Percentiles rank a stretch among this genome's conserved stretches.
These are phyloP conservation scores for Mollisiaceae sp. DNA, from an alignment of 2,329 filamentous ascomycete species.

Conservation along the genomic window DNA sequence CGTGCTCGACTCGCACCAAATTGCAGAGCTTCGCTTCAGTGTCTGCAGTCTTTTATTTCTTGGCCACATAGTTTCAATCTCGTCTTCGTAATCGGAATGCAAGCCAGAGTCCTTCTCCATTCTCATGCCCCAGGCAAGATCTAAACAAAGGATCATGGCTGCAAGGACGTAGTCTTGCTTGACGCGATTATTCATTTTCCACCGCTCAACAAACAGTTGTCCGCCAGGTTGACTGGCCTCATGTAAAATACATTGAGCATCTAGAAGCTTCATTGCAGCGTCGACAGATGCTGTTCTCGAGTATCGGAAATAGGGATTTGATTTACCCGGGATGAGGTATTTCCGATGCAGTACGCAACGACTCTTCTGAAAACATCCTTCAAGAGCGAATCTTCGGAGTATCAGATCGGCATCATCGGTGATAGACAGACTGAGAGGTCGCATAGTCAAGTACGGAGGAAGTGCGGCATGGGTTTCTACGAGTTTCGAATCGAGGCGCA, in stretches of 20 bases:
- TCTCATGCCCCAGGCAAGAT: conserved; percentile 23
- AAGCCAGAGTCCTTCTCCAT: neutral
- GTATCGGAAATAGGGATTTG: conserved; percentile 49
- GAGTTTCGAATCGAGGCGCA: conserved; percentile 51
- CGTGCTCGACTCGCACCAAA: conserved; percentile 22
- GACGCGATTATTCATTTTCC: conserved; percentile 58
- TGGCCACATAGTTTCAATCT: conserved; percentile 23
- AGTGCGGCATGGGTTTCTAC: conserved; percentile 51
- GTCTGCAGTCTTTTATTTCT: conserved; percentile 17
- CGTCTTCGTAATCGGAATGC: conserved; percentile 8
- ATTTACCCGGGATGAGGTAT: conserved; percentile 22
- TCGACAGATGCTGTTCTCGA: conserved; percentile 57
- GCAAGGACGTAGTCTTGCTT: conserved; percentile 66
- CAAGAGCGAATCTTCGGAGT: conserved; percentile 23
- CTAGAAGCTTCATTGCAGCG: conserved; percentile 53
- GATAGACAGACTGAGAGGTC: conserved; percentile 40
- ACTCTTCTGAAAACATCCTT: conserved; percentile 26
- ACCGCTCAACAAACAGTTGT: conserved; percentile 60
- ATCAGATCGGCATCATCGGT: conserved; percentile 21
- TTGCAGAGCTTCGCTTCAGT: conserved; percentile 20
- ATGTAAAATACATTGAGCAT: conserved; percentile 53
- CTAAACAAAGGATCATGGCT: conserved; percentile 62
- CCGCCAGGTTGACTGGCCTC: conserved; percentile 57
- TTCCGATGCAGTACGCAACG: conserved; percentile 30
- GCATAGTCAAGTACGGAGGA: conserved; percentile 51